Conservation (phyloP, 164 flowering plant species). For the Buxus sempervirens region DNA sequence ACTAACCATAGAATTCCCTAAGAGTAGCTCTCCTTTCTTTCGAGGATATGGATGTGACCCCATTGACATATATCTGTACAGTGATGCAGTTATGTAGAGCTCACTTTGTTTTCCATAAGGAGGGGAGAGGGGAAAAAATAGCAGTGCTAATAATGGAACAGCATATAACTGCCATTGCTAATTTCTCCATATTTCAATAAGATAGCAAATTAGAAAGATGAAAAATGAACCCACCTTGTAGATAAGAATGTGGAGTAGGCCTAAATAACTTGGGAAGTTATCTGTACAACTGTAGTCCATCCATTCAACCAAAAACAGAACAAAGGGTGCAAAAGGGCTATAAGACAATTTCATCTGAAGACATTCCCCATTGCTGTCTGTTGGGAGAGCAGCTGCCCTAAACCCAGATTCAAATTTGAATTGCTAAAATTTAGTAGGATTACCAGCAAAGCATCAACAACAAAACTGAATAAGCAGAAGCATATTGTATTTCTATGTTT, state of each 20-base stretch:
- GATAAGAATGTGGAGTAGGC: conserved; percentile 76
- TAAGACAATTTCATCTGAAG: conserved; percentile 74
- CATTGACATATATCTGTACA: conserved; percentile 63
- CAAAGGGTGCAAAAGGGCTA: conserved; percentile 72
- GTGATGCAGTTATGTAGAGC: neutral
- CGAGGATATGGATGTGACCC: conserved; percentile 49
- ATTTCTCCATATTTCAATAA: neutral
- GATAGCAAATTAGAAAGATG: neutral
- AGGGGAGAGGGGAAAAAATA: conserved; percentile 1
- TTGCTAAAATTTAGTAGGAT: neutral
- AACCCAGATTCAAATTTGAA: conserved; percentile 8
- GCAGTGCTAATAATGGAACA: neutral
- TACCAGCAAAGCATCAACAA: neutral
- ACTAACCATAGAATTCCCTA: conserved; percentile 65
- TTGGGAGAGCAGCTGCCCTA: conserved; percentile 80
- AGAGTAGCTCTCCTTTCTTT: conserved; percentile 61
- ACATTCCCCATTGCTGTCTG: conserved; percentile 51
- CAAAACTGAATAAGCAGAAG: neutral
- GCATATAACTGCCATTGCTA: neutral
- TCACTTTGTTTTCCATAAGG: neutral
- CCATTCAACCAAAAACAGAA: conserved; percentile 78
- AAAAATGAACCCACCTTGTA: conserved; percentile 50
- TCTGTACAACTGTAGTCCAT: conserved; percentile 75
- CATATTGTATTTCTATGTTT: neutral
- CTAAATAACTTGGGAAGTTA: conserved; percentile 63